Percentiles rank a stretch among this genome's conserved stretches.
phyloP scores from a whole-genome alignment of 108 stramenopile species.

The Phaeodactylum tricornutum region DNA sequence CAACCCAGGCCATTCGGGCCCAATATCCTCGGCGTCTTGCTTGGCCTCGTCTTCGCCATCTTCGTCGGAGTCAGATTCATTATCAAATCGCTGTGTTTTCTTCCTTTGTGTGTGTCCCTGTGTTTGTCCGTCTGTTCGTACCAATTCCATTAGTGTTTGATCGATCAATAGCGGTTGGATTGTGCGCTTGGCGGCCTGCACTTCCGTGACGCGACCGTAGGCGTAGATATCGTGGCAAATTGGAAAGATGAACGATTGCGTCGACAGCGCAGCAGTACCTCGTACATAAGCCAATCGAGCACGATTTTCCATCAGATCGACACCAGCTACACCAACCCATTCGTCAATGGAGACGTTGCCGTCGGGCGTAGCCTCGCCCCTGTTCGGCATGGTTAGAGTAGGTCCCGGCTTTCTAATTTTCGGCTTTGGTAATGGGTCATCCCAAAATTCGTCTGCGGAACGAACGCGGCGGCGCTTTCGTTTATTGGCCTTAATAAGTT shows the following conservation, averaged over 20 bases:
- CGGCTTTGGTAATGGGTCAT: constrained; percentile 57
- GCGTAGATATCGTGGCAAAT: constrained; percentile 70
- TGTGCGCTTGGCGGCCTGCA: constrained; percentile 44
- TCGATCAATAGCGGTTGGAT: constrained; percentile 50
- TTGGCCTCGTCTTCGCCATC: constrained; percentile 28
- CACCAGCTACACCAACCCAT: constrained; percentile 48
- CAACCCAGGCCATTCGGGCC: constrained; percentile 56
- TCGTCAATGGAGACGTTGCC: constrained; percentile 17
- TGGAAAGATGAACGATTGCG: constrained; percentile 73
- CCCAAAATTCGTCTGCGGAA: constrained; percentile 52
- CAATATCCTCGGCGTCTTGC: constrained; percentile 30
- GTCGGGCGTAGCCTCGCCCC: constrained; percentile 2
- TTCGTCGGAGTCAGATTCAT: constrained; percentile 12
- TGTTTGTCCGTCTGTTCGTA: constrained; percentile 37
- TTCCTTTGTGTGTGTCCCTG: constrained; percentile 15
- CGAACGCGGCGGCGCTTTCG: constrained; percentile 16
- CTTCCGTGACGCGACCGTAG: constrained; percentile 57
- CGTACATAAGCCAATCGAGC: constrained; percentile 41
- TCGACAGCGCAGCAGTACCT: constrained; percentile 42
- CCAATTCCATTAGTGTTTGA: constrained; percentile 28
- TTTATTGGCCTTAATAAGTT: background rate
- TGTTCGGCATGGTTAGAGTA: constrained; percentile 4
- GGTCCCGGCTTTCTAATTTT: constrained; percentile 26
- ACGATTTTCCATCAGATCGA: constrained; percentile 55
- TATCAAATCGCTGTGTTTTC: constrained; percentile 4